A percentile compares a stretch with the other conserved stretches of the same genome.
phyloP scores from a whole-genome alignment of 805 yeast genomes.

The Zygosaccharomyces pseudorouxii region DNA sequence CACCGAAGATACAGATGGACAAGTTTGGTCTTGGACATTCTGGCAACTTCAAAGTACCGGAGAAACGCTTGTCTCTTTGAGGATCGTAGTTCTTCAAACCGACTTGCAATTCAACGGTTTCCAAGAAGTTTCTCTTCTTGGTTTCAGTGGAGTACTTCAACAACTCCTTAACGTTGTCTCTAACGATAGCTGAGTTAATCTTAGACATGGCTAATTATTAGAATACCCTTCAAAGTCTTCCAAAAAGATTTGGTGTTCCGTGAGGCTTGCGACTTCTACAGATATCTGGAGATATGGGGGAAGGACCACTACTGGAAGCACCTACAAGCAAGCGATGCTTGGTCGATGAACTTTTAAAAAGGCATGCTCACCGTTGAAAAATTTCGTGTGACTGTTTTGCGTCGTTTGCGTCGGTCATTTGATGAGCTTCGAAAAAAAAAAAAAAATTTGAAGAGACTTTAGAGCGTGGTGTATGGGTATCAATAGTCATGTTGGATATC shows the following conservation, averaged over 20 bases:
- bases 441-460: neutral
- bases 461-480: slow-evolving; percentile 7
- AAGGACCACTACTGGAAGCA: neutral
- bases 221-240: slow-evolving; percentile 52
- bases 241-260: slow-evolving; percentile 59
- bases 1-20: slow-evolving; percentile 99
- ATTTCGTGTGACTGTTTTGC: slow-evolving; percentile 6
- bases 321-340: neutral
- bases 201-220: slow-evolving; percentile 59
- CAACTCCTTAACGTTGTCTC: slow-evolving; percentile 92
- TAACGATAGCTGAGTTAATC: slow-evolving; percentile 86
- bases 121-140: slow-evolving; percentile 99
- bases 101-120: slow-evolving; percentile 99
- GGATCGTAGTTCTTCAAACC: slow-evolving; percentile 99
- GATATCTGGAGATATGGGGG: neutral
- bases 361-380: neutral
- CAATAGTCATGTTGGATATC: neutral
- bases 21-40: slow-evolving; percentile 99
- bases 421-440: neutral
- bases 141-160: slow-evolving; percentile 85
- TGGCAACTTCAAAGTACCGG: slow-evolving; percentile 98
- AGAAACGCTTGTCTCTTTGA: slow-evolving; percentile 99
- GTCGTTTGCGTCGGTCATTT: slow-evolving; percentile 1
- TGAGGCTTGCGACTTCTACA: slow-evolving; percentile 44
- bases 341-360: neutral